Evolutionary conservation across 2,329 filamentous ascomycete species (phyloP).

Genomic region (Parastagonospora nodorum): DNA sequence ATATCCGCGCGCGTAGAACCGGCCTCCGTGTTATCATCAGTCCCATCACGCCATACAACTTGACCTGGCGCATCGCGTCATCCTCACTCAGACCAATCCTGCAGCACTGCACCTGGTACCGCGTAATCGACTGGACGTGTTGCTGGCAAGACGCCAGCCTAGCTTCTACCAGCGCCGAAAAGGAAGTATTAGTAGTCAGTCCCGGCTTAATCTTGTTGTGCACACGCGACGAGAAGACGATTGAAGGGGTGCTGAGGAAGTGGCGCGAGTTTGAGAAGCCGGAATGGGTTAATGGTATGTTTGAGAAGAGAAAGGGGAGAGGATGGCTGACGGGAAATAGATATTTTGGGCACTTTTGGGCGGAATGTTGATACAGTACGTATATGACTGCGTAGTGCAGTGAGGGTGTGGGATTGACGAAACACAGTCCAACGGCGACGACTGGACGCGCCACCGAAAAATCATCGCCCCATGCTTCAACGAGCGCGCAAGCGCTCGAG

Average conservation of each 20-base stretch:
- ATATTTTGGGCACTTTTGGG: constrained; percentile 20
- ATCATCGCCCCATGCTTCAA: constrained; percentile 52
- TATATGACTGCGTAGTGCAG: not conserved
- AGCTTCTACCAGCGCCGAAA: constrained; percentile 17
- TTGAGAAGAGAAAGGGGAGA: not conserved
- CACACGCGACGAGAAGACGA: constrained; percentile 19
- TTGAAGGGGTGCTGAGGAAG: constrained; percentile 16
- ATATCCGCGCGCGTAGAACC: constrained; percentile 14
- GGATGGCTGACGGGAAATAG: constrained; percentile 1
- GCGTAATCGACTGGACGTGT: constrained; percentile 18
- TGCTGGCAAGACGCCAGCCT: constrained; percentile 18
- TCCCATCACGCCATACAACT: constrained; percentile 20
- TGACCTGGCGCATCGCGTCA: constrained; percentile 14
- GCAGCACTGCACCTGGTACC: constrained; percentile 14
- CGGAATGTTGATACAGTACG: constrained; percentile 29
- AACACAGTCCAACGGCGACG: constrained; percentile 21
- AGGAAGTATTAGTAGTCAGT: constrained; percentile 19
- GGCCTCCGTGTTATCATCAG: constrained; percentile 18
- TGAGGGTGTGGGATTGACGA: not conserved
- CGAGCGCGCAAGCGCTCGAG: constrained; percentile 48
- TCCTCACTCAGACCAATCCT: constrained; percentile 1
- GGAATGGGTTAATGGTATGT: constrained; percentile 24
- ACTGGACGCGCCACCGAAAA: constrained; percentile 53
- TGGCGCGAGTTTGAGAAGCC: constrained; percentile 30
- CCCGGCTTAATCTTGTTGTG: constrained; percentile 17